These are phyloP conservation scores for Quambalaria eucalypti DNA, from an alignment of 1,284 basidiomycete genomes.

Conservation along the genomic window DNA sequence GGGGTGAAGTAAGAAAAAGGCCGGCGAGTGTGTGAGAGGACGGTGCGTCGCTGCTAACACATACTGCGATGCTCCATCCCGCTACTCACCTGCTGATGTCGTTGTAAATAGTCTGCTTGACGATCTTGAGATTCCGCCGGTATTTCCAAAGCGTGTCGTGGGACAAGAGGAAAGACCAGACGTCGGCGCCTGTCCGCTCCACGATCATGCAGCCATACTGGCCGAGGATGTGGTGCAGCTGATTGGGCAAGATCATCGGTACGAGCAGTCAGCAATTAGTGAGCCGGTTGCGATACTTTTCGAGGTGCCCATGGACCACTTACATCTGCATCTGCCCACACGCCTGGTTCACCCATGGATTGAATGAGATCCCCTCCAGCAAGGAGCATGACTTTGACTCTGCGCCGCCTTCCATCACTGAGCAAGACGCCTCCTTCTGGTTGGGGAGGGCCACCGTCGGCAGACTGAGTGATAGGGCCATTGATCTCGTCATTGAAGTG, in stretches of 20 bases:
- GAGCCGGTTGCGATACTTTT: too few species aligned
- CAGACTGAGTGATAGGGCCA: slow-evolving; percentile 44
- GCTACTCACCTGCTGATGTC: slow-evolving; percentile 68
- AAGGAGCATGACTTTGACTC: slow-evolving; percentile 71
- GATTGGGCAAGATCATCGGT: slow-evolving; percentile 53
- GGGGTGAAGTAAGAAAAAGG: neutral
- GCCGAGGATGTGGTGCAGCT: slow-evolving; percentile 90
- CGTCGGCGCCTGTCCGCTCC: slow-evolving; percentile 85
- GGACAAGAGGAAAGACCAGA: slow-evolving; percentile 57
- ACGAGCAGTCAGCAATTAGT: too few species aligned
- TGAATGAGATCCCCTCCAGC: slow-evolving; percentile 95
- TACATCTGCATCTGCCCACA: slow-evolving; percentile 91
- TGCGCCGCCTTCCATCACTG: slow-evolving; percentile 28
- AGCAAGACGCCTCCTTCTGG: slow-evolving; percentile 33
- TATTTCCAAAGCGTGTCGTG: slow-evolving; percentile 55
- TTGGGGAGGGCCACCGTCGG: neutral
- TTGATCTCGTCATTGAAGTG: slow-evolving; percentile 88
- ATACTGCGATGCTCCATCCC: neutral
- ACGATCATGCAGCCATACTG: slow-evolving; percentile 90
- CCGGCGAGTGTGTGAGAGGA: too few species aligned
- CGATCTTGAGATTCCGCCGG: slow-evolving; percentile 79
- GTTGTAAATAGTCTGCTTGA: slow-evolving; percentile 83
- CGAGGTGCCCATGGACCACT: slow-evolving; percentile 56
- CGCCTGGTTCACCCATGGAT: slow-evolving; percentile 96
- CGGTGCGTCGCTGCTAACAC: too few species aligned